These are phyloP conservation scores for Neostapfia colusana DNA, from an alignment of 176 grass and related monocot genomes.

Conservation along the genomic window DNA sequence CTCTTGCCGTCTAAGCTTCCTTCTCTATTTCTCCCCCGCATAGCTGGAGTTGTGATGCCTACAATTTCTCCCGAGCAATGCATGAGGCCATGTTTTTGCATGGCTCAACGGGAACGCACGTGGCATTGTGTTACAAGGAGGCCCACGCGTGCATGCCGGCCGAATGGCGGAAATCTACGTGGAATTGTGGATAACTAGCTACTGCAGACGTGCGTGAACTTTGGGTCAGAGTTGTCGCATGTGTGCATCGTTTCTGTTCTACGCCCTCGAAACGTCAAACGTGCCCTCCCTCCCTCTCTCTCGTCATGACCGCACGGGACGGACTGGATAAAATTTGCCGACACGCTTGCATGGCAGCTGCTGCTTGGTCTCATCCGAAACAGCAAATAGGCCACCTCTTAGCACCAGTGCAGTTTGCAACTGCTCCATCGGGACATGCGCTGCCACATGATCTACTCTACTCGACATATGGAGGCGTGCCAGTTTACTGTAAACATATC, in stretches of 20 bases:
- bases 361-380: constrained; percentile 11
- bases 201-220: background rate
- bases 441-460: background rate
- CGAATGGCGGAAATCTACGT: background rate
- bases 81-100: background rate
- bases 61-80: no score
- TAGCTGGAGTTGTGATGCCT: no score
- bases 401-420: background rate
- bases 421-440: background rate
- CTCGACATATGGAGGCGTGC: background rate
- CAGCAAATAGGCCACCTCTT: background rate
- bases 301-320: background rate
- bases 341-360: background rate
- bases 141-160: background rate
- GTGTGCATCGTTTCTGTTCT: background rate
- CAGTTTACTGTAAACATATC: background rate
- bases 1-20: no score
- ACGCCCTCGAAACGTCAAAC: background rate
- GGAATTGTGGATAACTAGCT: constrained; percentile 3
- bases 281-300: background rate
- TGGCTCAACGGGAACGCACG: background rate
- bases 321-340: background rate
- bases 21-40: no score
- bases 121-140: background rate
- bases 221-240: background rate